phyloP scores from a whole-genome alignment of 352 stramenopile genomes.

The Pythium brassicae region DNA sequence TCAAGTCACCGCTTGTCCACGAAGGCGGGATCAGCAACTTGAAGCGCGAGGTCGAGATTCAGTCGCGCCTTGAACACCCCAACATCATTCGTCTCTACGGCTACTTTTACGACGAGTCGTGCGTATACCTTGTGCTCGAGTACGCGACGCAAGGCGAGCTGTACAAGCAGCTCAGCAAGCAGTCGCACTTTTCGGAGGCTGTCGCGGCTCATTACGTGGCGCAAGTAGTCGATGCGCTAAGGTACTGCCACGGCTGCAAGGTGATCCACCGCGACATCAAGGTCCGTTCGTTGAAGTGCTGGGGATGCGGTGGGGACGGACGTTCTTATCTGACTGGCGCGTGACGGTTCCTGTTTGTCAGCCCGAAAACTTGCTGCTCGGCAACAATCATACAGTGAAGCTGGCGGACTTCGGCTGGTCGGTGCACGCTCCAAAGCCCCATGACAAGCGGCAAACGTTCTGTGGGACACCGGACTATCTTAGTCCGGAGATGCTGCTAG shows the following conservation, averaged over 20 bases:
- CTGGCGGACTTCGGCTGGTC: constrained; percentile 88
- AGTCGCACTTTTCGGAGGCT: constrained; percentile 47
- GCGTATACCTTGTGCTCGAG: constrained; percentile 82
- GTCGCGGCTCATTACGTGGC: constrained; percentile 61
- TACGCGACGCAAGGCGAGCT: constrained; percentile 78
- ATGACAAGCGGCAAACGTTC: constrained; percentile 61
- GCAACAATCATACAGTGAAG: constrained; percentile 73
- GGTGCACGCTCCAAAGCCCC: constrained; percentile 63
- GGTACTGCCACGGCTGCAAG: constrained; percentile 70
- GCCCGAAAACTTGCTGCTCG: constrained; percentile 83
- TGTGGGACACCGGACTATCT: constrained; percentile 86
- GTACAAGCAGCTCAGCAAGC: constrained; percentile 68
- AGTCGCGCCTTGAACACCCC: constrained; percentile 65
- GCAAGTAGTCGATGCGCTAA: constrained; percentile 74
- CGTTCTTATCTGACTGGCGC: neutral
- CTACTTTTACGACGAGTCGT: constrained; percentile 86
- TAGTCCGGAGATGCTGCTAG: constrained; percentile 77
- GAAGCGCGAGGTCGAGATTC: constrained; percentile 83
- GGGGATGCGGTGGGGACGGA: neutral
- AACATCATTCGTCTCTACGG: constrained; percentile 75
- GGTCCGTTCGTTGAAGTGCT: constrained; percentile 19
- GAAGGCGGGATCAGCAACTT: constrained; percentile 57
- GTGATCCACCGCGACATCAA: constrained; percentile 90
- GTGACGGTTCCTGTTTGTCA: constrained; percentile 16
- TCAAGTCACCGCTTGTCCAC: constrained; percentile 55